Base-by-base conservation (phyloP, 345 rosid genomes). In the Salix brachista region DNA sequence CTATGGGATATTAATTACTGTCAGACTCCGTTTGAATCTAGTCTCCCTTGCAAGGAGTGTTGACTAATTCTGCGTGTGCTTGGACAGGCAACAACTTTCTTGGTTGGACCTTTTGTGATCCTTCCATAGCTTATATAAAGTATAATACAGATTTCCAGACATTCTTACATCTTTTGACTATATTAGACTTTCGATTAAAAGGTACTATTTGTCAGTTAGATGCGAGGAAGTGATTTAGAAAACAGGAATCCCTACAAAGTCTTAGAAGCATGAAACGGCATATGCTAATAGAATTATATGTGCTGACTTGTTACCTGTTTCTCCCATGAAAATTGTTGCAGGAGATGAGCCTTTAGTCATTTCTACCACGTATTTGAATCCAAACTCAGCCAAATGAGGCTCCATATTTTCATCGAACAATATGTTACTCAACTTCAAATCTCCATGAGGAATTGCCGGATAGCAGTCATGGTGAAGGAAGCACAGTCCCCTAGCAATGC, bases 401-500 rank as follows among this genome's bases (percentile, higher is more conserved):
- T 93, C 94, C 90, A 88, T 90, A 73, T 89, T 89, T 72, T 91
- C 92, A 23, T 85, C 91, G 12, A 93, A 90, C 61, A 89, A 77
- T 54, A 95, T 64, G 64, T 85, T 95, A 72, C 82, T 82, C 14
- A 88, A 87, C 85, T 81, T 91, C 84, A 95, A 75, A 86, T 91
- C 96, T 71, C 98, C 97, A 72, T 95, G 99, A 6, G 97, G 91
- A 67, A 95, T 88, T 52, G 96, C 86, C 73, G 99, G 99, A 71
- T 81, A 83, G 28, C 96, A 93, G 42, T 93, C 98, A 80, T 91
- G 93, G 86, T 95, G 99, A 86, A 95, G 97, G 85, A 89, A 95
- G 80, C 84, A 76, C 39, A 93, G 91, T 66, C 94, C 99, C 70
- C 86, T 90, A 2, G 97, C 98, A 80, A 95, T 83, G 70, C 96